These are phyloP conservation scores for Fonsecaea nubica DNA, from an alignment of 2,329 filamentous ascomycete genomes.

Conservation along the genomic window DNA sequence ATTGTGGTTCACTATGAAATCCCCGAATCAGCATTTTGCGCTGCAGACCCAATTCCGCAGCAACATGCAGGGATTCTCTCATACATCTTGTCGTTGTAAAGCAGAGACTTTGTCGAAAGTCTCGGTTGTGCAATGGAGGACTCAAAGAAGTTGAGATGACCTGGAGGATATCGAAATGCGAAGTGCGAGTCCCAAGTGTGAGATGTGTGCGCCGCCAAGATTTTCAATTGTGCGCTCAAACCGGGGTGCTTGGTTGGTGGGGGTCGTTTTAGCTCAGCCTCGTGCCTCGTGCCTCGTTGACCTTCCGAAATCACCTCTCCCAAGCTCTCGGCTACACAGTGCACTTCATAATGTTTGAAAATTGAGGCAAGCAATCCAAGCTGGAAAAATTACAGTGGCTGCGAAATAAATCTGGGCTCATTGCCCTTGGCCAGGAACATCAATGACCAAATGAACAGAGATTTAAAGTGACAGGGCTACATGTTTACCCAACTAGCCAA, in stretches of 20 bases:
- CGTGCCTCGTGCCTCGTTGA: not conserved
- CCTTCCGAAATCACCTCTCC: too few relatives aligned
- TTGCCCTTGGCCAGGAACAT: too few relatives aligned
- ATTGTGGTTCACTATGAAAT: slow-evolving; percentile 47
- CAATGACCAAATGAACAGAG: too few relatives aligned
- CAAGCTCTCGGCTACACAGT: not conserved
- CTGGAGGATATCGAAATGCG: not conserved
- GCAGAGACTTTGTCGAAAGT: slow-evolving; percentile 44
- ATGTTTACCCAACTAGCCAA: too few relatives aligned
- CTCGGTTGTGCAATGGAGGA: slow-evolving; percentile 11
- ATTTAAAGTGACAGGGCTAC: too few relatives aligned
- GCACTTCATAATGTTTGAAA: too few relatives aligned
- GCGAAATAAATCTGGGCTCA: too few relatives aligned
- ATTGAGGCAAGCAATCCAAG: too few relatives aligned
- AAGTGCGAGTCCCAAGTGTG: not conserved
- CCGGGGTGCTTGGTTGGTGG: slow-evolving; percentile 3
- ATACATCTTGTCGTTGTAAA: slow-evolving; percentile 35
- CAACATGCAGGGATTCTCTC: slow-evolving; percentile 91
- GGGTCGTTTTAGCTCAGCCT: slow-evolving; percentile 7
- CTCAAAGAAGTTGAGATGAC: not conserved
- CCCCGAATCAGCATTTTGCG: slow-evolving; percentile 99
- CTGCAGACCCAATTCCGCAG: slow-evolving; percentile 94
- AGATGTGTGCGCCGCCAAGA: slow-evolving; percentile 2
- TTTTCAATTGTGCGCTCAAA: slow-evolving; percentile 2
- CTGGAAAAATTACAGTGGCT: too few relatives aligned